phyloP scores from a whole-genome alignment of 2,329 filamentous ascomycete species.

The Stagonosporopsis rhizophila region DNA sequence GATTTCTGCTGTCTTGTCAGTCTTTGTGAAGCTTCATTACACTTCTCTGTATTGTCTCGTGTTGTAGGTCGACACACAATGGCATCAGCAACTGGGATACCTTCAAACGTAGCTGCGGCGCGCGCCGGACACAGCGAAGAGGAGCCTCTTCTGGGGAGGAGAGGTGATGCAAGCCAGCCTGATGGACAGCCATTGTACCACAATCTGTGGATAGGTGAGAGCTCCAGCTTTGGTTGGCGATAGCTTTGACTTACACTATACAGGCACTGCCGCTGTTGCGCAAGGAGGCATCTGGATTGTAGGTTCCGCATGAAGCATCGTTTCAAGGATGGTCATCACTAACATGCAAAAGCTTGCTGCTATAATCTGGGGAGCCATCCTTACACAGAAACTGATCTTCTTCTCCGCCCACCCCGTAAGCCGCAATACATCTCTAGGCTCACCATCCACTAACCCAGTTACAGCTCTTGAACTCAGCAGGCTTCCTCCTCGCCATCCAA shows the following conservation, averaged over 20 bases:
- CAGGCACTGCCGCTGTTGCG: constrained; percentile 81
- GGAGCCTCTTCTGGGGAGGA: constrained; percentile 73
- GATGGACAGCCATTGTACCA: constrained; percentile 68
- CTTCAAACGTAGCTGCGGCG: constrained; percentile 54
- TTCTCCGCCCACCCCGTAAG: constrained; percentile 88
- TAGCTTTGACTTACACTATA: constrained; percentile 20
- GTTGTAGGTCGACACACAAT: constrained; percentile 53
- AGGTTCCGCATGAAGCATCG: constrained; percentile 34
- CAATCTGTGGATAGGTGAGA: constrained; percentile 78
- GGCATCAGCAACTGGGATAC: constrained; percentile 73
- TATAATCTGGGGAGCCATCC: constrained; percentile 79
- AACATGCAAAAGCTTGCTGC: constrained; percentile 63
- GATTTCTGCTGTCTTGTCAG: constrained; percentile 1
- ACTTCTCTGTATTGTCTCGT: background rate
- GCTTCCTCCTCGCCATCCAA: constrained; percentile 77
- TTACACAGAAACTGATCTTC: constrained; percentile 74
- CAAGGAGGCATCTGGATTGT: constrained; percentile 79
- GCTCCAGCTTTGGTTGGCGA: background rate
- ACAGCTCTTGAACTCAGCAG: constrained; percentile 66
- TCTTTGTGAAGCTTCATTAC: background rate
- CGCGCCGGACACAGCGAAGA: constrained; percentile 58
- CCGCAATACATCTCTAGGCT: constrained; percentile 33
- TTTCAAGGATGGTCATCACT: constrained; percentile 9
- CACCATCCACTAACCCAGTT: constrained; percentile 11
- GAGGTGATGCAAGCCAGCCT: constrained; percentile 76